A percentile compares a stretch with the other conserved stretches of the same genome.
phyloP scores from a whole-genome alignment of 305 asterid genomes.

The Rubia tinctorum region DNA sequence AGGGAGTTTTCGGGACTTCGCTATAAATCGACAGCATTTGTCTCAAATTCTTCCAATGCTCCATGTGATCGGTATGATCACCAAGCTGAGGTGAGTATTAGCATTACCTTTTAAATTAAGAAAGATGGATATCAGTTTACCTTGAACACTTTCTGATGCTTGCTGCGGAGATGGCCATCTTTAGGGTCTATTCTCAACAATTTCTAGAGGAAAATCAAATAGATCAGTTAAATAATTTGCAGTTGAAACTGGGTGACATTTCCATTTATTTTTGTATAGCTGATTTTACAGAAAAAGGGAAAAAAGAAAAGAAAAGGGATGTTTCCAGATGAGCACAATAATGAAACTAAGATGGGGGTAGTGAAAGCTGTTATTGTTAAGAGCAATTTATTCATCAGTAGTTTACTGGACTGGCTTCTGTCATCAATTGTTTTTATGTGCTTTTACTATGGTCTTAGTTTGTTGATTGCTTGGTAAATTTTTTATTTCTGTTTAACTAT shows the following conservation, averaged over 20 bases:
- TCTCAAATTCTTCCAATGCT: neutral
- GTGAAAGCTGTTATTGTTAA: neutral
- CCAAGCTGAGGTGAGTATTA: slow-evolving; percentile 6
- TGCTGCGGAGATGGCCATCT: neutral
- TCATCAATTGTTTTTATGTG: neutral
- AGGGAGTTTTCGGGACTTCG: neutral
- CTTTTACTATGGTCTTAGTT: neutral
- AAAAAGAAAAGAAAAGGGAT: neutral
- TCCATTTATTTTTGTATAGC: too few relatives aligned
- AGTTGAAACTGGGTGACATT: neutral
- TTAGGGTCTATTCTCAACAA: neutral
- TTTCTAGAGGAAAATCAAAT: neutral
- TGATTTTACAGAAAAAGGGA: too few relatives aligned
- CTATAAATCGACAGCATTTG: slow-evolving; percentile 7
- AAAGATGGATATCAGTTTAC: neutral
- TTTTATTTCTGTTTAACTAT: neutral
- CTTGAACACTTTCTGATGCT: neutral
- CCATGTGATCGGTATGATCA: neutral
- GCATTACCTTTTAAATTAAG: neutral
- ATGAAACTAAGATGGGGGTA: too few relatives aligned
- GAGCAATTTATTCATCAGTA: neutral
- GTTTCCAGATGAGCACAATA: neutral
- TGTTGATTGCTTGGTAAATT: neutral
- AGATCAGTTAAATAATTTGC: neutral
- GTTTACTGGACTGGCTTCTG: neutral